phyloP scores from a whole-genome alignment of 2,329 filamentous ascomycete genomes.

The Colletotrichum shisoi region DNA sequence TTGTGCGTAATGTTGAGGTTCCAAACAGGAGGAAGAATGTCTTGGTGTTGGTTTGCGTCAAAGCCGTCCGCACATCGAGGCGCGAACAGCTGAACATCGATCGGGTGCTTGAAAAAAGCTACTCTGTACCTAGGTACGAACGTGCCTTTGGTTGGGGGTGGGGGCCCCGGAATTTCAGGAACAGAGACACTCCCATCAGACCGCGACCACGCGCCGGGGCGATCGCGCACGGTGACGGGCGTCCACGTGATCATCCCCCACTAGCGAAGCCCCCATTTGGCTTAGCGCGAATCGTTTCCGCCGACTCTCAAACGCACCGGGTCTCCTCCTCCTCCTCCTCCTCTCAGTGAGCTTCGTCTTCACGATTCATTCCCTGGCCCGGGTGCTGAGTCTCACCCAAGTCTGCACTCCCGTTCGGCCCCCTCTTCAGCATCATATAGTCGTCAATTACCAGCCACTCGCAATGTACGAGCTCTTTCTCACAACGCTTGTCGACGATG shows the following conservation, averaged over 20 bases:
- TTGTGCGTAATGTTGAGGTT: neutral
- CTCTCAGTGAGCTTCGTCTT: neutral
- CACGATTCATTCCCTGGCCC: neutral
- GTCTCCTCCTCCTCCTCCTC: neutral
- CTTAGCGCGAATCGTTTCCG: neutral
- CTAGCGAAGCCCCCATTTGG: neutral
- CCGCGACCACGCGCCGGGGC: slow-evolving; percentile 22
- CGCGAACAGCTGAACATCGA: neutral
- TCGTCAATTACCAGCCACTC: slow-evolving; percentile 43
- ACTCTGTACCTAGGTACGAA: too few relatives aligned
- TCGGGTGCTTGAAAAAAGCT: slow-evolving; percentile 12
- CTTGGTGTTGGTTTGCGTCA: neutral
- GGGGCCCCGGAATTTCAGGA: neutral
- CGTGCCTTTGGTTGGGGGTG: slow-evolving; percentile 14
- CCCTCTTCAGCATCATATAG: neutral
- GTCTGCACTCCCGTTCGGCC: too few relatives aligned
- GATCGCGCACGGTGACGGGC: slow-evolving; percentile 19
- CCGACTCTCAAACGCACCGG: neutral
- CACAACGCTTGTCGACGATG: slow-evolving; percentile 60
- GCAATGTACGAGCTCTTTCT: slow-evolving; percentile 68
- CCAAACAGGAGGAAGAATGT: neutral
- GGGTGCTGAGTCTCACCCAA: neutral
- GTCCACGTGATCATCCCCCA: neutral
- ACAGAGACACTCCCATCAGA: neutral
- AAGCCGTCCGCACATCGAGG: slow-evolving; percentile 18